Conservation (phyloP, 805 yeast genomes). For the Yarrowia hollandica region DNA sequence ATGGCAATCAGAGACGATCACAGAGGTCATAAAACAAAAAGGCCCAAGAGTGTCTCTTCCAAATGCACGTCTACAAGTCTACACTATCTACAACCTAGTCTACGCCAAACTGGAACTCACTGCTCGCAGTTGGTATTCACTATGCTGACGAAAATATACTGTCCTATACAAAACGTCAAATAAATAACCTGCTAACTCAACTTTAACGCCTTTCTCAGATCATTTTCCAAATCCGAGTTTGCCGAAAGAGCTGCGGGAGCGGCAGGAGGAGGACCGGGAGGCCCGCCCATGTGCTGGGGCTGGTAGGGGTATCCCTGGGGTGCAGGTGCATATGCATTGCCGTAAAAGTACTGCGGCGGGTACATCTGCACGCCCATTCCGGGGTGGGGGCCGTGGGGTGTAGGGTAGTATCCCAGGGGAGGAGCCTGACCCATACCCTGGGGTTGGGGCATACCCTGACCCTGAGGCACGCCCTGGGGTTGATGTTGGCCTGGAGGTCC, state of each 20-base stretch:
- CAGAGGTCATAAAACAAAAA: too few relatives aligned
- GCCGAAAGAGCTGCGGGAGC: too few relatives aligned
- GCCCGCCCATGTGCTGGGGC: neutral
- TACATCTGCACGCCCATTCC: slow-evolving; percentile 9
- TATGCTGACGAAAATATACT: slow-evolving; percentile 16
- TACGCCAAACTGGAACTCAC: too few relatives aligned
- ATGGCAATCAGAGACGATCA: too few relatives aligned
- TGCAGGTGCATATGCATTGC: neutral
- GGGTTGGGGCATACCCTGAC: slow-evolving; percentile 3
- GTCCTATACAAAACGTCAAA: slow-evolving; percentile 16
- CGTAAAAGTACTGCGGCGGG: slow-evolving; percentile 15
- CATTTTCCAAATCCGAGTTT: slow-evolving; percentile 10
- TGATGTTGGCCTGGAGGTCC: too few relatives aligned
- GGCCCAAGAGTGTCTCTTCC: too few relatives aligned
- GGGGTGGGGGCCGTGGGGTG: neutral
- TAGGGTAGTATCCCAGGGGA: slow-evolving; percentile 2
- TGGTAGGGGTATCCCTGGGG: slow-evolving; percentile 4
- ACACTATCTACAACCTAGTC: too few relatives aligned
- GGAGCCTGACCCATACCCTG: slow-evolving; percentile 8
- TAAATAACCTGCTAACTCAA: slow-evolving; percentile 13
- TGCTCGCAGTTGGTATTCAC: too few relatives aligned
- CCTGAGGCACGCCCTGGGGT: slow-evolving; percentile 1
- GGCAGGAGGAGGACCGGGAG: slow-evolving; percentile 4
- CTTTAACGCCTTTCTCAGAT: slow-evolving; percentile 27
- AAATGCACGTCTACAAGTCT: too few relatives aligned